Base-by-base conservation (phyloP, 345 rosid genomes). In the Iberis pinnata region DNA sequence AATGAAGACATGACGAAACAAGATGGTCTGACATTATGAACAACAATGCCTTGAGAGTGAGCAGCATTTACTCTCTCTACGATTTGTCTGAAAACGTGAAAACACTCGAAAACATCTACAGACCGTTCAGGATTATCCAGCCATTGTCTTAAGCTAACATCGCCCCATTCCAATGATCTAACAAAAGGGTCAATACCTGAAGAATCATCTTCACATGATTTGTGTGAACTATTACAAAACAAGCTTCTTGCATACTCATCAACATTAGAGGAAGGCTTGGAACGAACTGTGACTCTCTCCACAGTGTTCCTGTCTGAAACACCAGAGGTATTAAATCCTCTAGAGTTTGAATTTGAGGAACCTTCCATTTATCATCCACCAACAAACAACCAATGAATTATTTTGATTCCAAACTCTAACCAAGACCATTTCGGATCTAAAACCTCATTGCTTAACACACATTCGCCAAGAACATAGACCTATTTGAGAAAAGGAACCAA, bases 141-240 rank as follows among this genome's bases (percentile, higher is more conserved):
- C 98, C 98, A 92, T 42, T 88, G 95, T 62, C 98, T 80, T 78
- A 92, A 72, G 76, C 98, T 92, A 49, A 88, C 70, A 76, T 92
- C 95, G 36, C 74, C 93, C 84, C 95, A 84, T 64, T 82, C 95
- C 63, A 75, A 46, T 39, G 78, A 55, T 44, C 71, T 69, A 36
- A 74, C 66, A 64, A 76, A 84, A 60, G 76, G 92, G 56, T 77
- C 75, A 49, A 56, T 56, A 9, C 71, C 71, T 12, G 68, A 63
- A 51, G 75, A 87, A 65, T 82, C 82, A 44, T 80, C 86, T 18
- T 58, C 70, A 2, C 12, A 9, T 19, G 59, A 37, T 29, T 45
- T 67, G 44, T 22, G 61, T 31, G 58, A 16, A 18, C 68, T 79
- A 39, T 56, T 78, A 62, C 76, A 79, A 41, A 63, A 63, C 76